Evolutionary conservation across 2,329 filamentous ascomycete species (phyloP).

Genomic region (Laburnicola sp.): DNA sequence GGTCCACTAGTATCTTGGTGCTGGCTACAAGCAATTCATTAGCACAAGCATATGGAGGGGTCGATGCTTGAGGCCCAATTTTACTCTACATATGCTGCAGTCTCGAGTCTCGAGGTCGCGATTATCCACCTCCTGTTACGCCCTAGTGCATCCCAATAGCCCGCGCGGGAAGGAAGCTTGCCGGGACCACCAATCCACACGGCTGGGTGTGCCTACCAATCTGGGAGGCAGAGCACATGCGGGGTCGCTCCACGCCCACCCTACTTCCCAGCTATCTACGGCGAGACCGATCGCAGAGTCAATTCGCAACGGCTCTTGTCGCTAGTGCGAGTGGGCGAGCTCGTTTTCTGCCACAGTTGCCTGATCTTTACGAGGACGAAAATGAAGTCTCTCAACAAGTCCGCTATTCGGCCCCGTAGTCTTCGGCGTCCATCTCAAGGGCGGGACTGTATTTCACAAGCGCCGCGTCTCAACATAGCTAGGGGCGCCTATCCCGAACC

Average conservation of each 20-base stretch:
- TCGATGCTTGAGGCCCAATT: too few relatives aligned
- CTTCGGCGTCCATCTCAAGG: conserved; percentile 16
- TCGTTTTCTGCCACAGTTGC: not conserved
- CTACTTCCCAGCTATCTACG: conserved; percentile 17
- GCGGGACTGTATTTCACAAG: conserved; percentile 23
- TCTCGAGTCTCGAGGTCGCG: not conserved
- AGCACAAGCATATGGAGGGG: too few relatives aligned
- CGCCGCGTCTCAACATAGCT: conserved; percentile 14
- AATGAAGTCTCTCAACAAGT: conserved; percentile 2
- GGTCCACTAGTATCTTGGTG: too few relatives aligned
- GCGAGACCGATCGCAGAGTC: conserved; percentile 23
- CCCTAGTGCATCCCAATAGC: conserved; percentile 7
- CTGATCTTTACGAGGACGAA: conserved; percentile 2
- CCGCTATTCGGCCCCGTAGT: conserved; percentile 7
- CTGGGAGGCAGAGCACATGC: conserved; percentile 10
- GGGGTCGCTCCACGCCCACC: conserved; percentile 23
- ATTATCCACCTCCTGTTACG: conserved; percentile 15
- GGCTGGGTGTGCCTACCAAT: conserved; percentile 5
- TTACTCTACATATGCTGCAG: too few relatives aligned
- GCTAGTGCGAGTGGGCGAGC: not conserved
- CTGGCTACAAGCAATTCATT: too few relatives aligned
- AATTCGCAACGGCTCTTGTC: conserved; percentile 12
- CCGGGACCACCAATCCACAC: conserved; percentile 13
- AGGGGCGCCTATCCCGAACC: conserved; percentile 24
- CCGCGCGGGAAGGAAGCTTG: conserved; percentile 13